phyloP scores from a whole-genome alignment of 176 grass and related monocot genomes.

The Zoysia japonica region DNA sequence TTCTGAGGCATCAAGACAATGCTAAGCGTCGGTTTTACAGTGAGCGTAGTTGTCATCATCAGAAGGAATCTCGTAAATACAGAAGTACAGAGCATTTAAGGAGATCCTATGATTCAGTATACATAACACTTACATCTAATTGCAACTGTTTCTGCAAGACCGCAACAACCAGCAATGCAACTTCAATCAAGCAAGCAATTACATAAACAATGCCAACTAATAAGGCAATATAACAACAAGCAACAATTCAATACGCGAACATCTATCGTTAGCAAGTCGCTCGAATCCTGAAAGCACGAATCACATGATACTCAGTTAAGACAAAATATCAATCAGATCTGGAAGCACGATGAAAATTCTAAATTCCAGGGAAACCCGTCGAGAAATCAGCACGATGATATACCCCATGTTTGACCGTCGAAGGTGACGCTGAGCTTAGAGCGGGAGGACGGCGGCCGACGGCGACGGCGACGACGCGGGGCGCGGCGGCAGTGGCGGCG shows the following conservation, averaged over 20 bases:
- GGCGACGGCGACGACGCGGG: neutral
- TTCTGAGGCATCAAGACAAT: neutral
- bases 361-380: neutral
- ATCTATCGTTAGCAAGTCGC: neutral
- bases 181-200: neutral
- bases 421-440: neutral
- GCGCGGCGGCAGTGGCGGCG: neutral
- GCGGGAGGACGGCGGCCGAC: neutral
- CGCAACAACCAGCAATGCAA: neutral
- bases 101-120: neutral
- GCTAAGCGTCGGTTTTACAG: neutral
- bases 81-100: neutral
- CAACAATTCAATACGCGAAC: neutral
- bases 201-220: neutral
- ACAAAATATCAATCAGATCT: slow-evolving; percentile 1
- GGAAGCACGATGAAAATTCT: neutral
- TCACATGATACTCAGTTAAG: neutral
- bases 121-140: neutral
- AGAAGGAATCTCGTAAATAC: neutral
- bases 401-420: slow-evolving; percentile 43
- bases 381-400: neutral
- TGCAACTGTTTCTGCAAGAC: neutral
- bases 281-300: neutral
- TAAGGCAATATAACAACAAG: neutral
- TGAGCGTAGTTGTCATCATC: neutral